Evolutionary conservation across 176 grass and related monocot genomes (phyloP).

Genomic region (Carex littledalei): DNA sequence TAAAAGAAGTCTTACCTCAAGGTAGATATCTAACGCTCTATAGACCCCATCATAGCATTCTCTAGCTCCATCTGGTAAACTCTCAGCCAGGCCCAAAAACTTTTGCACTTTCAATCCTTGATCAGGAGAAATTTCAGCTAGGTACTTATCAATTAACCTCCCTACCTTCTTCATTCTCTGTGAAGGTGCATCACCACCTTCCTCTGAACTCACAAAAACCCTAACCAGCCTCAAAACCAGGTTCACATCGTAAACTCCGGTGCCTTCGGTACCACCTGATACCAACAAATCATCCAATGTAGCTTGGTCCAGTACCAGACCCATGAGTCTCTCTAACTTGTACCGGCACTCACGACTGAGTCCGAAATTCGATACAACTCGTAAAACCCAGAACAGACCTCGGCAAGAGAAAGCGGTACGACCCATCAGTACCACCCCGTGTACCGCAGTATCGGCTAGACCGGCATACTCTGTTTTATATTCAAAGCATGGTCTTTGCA

Average conservation of each 20-base stretch:
- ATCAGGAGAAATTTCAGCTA: slow-evolving; percentile 92
- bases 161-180: slow-evolving; percentile 76
- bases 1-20: slow-evolving; percentile 43
- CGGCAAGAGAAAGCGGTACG: slow-evolving; percentile 70
- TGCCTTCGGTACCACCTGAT: slow-evolving; percentile 45
- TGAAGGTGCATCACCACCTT: slow-evolving; percentile 31
- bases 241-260: slow-evolving; percentile 76
- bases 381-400: slow-evolving; percentile 66
- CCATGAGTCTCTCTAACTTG: slow-evolving; percentile 76
- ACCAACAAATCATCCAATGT: slow-evolving; percentile 81
- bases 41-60: slow-evolving; percentile 92
- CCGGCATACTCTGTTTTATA: slow-evolving; percentile 24
- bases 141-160: slow-evolving; percentile 76
- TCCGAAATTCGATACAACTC: slow-evolving; percentile 54
- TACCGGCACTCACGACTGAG: slow-evolving; percentile 63
- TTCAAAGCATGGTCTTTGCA: slow-evolving; percentile 13
- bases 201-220: slow-evolving; percentile 55
- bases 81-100: slow-evolving; percentile 76
- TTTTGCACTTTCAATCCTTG: slow-evolving; percentile 59
- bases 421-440: slow-evolving; percentile 68
- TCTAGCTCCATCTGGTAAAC: slow-evolving; percentile 77
- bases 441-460: slow-evolving; percentile 79
- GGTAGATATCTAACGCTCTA: slow-evolving; percentile 88
- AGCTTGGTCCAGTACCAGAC: slow-evolving; percentile 75
- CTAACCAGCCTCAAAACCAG: slow-evolving; percentile 68